phyloP scores from a whole-genome alignment of 2,329 filamentous ascomycete species.

The Cladosporium sp. region DNA sequence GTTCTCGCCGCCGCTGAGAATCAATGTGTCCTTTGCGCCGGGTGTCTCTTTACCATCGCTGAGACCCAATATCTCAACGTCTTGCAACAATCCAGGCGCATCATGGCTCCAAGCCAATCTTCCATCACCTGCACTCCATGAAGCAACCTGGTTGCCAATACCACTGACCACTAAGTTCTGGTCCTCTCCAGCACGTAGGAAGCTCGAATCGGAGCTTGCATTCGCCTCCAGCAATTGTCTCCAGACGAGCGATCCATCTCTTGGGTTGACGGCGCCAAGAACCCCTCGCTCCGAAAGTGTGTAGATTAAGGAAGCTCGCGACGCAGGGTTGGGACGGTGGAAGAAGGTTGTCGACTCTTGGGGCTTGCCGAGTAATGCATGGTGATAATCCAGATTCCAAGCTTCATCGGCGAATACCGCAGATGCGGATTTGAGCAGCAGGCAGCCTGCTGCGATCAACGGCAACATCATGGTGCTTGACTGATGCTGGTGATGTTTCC shows the following conservation, averaged over 20 bases:
- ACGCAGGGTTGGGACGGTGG: constrained; percentile 75
- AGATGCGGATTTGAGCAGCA: constrained; percentile 48
- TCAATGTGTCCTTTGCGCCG: constrained; percentile 63
- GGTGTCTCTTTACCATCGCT: constrained; percentile 46
- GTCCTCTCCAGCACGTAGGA: constrained; percentile 70
- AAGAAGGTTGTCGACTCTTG: constrained; percentile 86
- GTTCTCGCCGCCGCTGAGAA: constrained; percentile 56
- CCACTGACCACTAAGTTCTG: constrained; percentile 75
- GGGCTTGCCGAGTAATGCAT: constrained; percentile 80
- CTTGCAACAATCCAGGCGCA: constrained; percentile 56
- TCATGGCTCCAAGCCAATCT: constrained; percentile 69
- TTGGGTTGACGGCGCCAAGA: constrained; percentile 83
- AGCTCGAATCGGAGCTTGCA: constrained; percentile 34
- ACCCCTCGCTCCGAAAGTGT: constrained; percentile 81
- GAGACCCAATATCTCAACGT: constrained; percentile 73
- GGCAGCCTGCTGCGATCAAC: constrained; percentile 15
- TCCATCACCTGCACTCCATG: constrained; percentile 81
- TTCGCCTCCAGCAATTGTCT: constrained; percentile 62
- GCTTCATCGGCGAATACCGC: constrained; percentile 90
- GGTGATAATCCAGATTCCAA: constrained; percentile 86
- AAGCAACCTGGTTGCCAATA: constrained; percentile 63
- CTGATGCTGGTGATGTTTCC: not conserved
- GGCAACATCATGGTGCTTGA: constrained; percentile 10
- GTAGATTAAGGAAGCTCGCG: constrained; percentile 85
- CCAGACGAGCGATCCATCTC: constrained; percentile 81